phyloP scores from a whole-genome alignment of 495 filamentous ascomycete species.

The Darksidea phi region DNA sequence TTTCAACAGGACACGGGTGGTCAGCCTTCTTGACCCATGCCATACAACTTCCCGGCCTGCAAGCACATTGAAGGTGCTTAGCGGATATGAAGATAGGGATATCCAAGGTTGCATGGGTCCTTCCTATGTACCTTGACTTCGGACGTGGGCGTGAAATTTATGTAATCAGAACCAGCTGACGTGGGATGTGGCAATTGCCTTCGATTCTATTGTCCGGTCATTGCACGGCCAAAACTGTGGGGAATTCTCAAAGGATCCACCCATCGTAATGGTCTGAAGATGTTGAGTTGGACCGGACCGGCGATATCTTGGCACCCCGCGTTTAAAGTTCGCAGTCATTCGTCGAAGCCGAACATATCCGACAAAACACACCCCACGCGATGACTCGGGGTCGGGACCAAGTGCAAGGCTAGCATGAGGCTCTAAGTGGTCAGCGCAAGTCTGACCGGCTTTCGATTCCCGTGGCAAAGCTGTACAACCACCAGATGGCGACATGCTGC shows the following conservation, averaged over 20 bases:
- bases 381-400: conserved; percentile 9
- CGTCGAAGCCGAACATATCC: conserved; percentile 16
- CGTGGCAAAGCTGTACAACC: not conserved
- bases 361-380: conserved; percentile 27
- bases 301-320: conserved; percentile 25
- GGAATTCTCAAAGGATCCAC: not conserved
- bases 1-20: no score
- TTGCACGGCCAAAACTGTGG: not conserved
- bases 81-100: no score
- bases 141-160: no score
- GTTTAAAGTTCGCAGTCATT: conserved; percentile 1
- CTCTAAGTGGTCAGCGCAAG: conserved; percentile 18
- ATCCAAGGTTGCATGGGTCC: no score
- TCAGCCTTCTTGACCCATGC: no score
- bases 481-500: not conserved
- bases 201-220: not conserved
- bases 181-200: not conserved
- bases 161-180: no score
- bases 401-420: conserved; percentile 12
- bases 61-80: no score
- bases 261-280: conserved; percentile 1
- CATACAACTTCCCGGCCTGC: no score
- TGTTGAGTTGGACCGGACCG: conserved; percentile 5
- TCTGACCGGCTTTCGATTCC: conserved; percentile 6
- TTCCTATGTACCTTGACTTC: no score